phyloP scores from a whole-genome alignment of 225 moss, liverwort and hornwort species.

The Pseudoscleropodium purum region DNA sequence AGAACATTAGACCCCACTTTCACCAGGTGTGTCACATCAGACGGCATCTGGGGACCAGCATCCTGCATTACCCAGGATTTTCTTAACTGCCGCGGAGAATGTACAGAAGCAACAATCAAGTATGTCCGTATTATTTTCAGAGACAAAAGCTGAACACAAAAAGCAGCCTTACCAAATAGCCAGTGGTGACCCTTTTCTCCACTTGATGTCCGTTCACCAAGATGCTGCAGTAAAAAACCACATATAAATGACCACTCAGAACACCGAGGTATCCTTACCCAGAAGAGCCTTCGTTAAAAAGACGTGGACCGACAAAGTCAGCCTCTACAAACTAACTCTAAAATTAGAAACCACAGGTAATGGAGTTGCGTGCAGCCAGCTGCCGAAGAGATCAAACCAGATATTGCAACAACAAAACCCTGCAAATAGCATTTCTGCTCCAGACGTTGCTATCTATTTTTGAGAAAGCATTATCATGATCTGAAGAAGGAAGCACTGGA shows the following conservation, averaged over 20 bases:
- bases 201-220: conserved; percentile 75
- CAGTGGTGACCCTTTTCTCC: conserved; percentile 50
- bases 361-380: not conserved
- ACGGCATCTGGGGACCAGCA: conserved; percentile 74
- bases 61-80: conserved; percentile 43
- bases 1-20: conserved; percentile 77
- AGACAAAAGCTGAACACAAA: not conserved
- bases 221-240: conserved; percentile 11
- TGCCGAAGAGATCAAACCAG: not conserved
- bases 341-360: not conserved
- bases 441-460: not conserved
- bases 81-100: not conserved
- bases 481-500: not conserved
- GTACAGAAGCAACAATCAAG: not conserved
- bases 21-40: conserved; percentile 65
- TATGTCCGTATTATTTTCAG: not conserved
- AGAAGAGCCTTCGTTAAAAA: not conserved
- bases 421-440: not conserved
- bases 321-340: not conserved
- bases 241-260: not conserved
- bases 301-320: not conserved
- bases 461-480: not conserved
- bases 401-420: not conserved
- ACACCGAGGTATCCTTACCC: not conserved
- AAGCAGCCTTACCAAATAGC: conserved; percentile 21